phyloP scores from a whole-genome alignment of 257 asterid genomes.

The Petunia secreta region DNA sequence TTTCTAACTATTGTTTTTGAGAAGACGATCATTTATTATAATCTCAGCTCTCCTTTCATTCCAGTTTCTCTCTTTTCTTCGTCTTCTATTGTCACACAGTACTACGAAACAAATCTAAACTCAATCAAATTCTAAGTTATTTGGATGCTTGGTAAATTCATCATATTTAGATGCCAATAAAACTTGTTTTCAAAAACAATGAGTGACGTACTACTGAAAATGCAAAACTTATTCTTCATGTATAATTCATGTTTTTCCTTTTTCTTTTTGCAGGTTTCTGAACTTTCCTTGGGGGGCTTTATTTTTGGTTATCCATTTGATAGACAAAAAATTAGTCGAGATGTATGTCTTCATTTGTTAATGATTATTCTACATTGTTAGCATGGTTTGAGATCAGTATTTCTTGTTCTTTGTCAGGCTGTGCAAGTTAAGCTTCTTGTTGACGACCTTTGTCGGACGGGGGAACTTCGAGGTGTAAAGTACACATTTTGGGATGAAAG shows the following conservation, averaged over 20 bases:
- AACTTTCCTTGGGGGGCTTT: constrained; percentile 59
- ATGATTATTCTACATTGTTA: constrained; percentile 12
- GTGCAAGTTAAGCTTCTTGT: constrained; percentile 64
- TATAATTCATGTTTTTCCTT: constrained; percentile 21
- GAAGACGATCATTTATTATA: not conserved
- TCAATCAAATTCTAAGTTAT: not conserved
- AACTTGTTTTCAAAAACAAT: not conserved
- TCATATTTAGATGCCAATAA: not conserved
- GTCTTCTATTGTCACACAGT: not conserved
- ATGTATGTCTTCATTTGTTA: constrained; percentile 38
- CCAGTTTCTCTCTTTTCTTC: constrained; percentile 11
- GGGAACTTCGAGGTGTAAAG: constrained; percentile 67
- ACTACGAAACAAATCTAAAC: not conserved
- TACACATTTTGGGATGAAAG: constrained; percentile 86
- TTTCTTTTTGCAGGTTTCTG: constrained; percentile 57
- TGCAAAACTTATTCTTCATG: not conserved
- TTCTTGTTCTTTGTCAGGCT: constrained; percentile 49
- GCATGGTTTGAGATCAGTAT: constrained; percentile 18
- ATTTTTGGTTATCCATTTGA: constrained; percentile 71
- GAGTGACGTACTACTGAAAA: not conserved
- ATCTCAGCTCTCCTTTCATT: not conserved
- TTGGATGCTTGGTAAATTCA: constrained; percentile 16
- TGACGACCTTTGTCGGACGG: constrained; percentile 67
- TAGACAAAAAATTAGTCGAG: constrained; percentile 44
- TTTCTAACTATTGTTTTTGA: not conserved